Conservation (phyloP, 2,329 filamentous ascomycete species). For the Penicillium nordicum region DNA sequence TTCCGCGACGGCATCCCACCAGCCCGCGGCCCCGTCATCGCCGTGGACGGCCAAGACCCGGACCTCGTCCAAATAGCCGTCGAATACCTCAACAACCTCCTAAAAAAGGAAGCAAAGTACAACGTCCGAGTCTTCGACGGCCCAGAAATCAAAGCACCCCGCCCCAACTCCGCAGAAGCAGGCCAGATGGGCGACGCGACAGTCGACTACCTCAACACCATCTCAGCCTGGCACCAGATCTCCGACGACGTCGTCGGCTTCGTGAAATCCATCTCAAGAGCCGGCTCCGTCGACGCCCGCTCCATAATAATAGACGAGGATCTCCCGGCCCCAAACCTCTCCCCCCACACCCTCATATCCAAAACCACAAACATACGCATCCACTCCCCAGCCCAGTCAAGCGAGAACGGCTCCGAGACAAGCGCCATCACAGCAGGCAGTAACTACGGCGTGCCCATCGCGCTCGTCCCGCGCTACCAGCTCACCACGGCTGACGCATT, state of each 20-base stretch:
- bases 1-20: slow-evolving; percentile 30
- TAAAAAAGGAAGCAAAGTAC: slow-evolving; percentile 53
- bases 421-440: slow-evolving; percentile 15
- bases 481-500: slow-evolving; percentile 74
- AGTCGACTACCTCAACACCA: slow-evolving; percentile 62
- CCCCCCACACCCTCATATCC: slow-evolving; percentile 34
- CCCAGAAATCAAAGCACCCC: slow-evolving; percentile 30
- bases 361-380: slow-evolving; percentile 29
- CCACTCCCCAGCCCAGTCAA: slow-evolving; percentile 30
- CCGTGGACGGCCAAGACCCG: slow-evolving; percentile 71
- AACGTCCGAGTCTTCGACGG: slow-evolving; percentile 50
- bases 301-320: slow-evolving; percentile 18
- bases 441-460: slow-evolving; percentile 57
- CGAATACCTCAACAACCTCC: slow-evolving; percentile 56
- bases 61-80: slow-evolving; percentile 64
- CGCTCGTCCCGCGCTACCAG: slow-evolving; percentile 75
- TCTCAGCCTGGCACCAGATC: slow-evolving; percentile 71
- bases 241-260: slow-evolving; percentile 66
- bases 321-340: slow-evolving; percentile 21
- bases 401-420: slow-evolving; percentile 26
- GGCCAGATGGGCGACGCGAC: slow-evolving; percentile 46
- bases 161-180: slow-evolving; percentile 19
- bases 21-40: slow-evolving; percentile 73
- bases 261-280: slow-evolving; percentile 42
- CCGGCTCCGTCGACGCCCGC: slow-evolving; percentile 13